These are phyloP conservation scores for Mesembryanthemum crystallinum DNA, from an alignment of 148 eudicot genomes.

Conservation along the genomic window DNA sequence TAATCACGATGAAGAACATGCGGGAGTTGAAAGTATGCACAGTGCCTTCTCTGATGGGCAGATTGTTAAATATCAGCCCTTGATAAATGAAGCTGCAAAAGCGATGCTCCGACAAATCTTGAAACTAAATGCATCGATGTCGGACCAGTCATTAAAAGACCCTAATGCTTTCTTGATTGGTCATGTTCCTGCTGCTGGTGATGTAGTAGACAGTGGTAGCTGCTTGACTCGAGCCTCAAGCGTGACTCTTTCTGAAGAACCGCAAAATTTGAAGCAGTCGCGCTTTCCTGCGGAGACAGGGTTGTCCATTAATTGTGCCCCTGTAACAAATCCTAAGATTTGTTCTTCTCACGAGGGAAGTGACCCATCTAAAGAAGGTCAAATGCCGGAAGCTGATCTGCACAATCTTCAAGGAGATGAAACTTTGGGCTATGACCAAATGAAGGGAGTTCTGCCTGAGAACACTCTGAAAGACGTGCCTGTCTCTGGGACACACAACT, in stretches of 20 bases:
- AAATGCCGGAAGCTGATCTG: slow-evolving; percentile 29
- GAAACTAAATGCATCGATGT: slow-evolving; percentile 47
- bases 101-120: slow-evolving; percentile 62
- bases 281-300: slow-evolving; percentile 34
- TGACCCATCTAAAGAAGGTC: slow-evolving; percentile 23
- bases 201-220: slow-evolving; percentile 32
- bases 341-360: slow-evolving; percentile 27
- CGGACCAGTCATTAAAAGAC: slow-evolving; percentile 44
- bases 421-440: slow-evolving; percentile 27
- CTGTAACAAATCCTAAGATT: slow-evolving; percentile 29
- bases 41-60: slow-evolving; percentile 47
- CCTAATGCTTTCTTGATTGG: slow-evolving; percentile 50
- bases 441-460: slow-evolving; percentile 25
- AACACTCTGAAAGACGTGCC: slow-evolving; percentile 24
- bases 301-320: slow-evolving; percentile 19
- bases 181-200: slow-evolving; percentile 30
- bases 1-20: slow-evolving; percentile 52
- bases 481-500: slow-evolving; percentile 30
- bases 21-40: slow-evolving; percentile 30
- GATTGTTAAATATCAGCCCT: slow-evolving; percentile 66
- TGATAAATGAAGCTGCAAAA: slow-evolving; percentile 79
- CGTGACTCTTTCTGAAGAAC: slow-evolving; percentile 55
- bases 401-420: slow-evolving; percentile 25
- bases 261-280: slow-evolving; percentile 37
- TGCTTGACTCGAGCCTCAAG: slow-evolving; percentile 39